These are phyloP conservation scores for Talaromyces thailandensis DNA, from an alignment of 495 filamentous ascomycete species.

Conservation along the genomic window DNA sequence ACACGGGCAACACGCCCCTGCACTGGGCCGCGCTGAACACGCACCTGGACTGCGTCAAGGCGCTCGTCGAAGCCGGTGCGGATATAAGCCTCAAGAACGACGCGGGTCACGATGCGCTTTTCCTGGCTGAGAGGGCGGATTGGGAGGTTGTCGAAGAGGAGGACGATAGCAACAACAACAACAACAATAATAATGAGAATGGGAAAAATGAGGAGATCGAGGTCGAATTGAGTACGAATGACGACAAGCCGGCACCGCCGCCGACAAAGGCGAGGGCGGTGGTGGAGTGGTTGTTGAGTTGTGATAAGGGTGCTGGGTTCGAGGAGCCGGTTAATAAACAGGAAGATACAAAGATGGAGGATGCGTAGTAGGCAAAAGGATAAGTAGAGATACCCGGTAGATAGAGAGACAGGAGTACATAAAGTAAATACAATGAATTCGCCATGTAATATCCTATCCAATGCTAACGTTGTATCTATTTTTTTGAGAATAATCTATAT, in stretches of 20 bases:
- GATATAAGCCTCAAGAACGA: slow-evolving; percentile 66
- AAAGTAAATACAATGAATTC: background rate
- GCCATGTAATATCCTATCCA: background rate
- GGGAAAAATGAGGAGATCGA: slow-evolving; percentile 15
- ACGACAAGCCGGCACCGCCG: slow-evolving; percentile 14
- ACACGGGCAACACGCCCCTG: slow-evolving; percentile 76
- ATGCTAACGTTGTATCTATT: slow-evolving; percentile 3
- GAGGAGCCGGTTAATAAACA: slow-evolving; percentile 14
- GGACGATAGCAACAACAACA: slow-evolving; percentile 25
- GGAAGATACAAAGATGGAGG: slow-evolving; percentile 54
- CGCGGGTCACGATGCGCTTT: slow-evolving; percentile 77
- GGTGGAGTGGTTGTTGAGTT: slow-evolving; percentile 38
- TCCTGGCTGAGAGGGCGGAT: slow-evolving; percentile 64
- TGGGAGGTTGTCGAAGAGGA: slow-evolving; percentile 18
- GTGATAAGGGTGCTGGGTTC: slow-evolving; percentile 28
- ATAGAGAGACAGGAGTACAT: background rate
- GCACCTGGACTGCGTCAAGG: slow-evolving; percentile 69
- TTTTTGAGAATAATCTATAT: slow-evolving; percentile 10
- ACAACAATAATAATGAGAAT: slow-evolving; percentile 19
- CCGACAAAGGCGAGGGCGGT: slow-evolving; percentile 16
- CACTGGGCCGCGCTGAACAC: slow-evolving; percentile 92
- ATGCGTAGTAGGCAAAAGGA: slow-evolving; percentile 13
- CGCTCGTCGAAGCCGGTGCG: slow-evolving; percentile 63
- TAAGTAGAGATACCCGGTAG: background rate
- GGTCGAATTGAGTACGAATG: slow-evolving; percentile 13